These are phyloP conservation scores for Lenwebbia sp. DNA, from an alignment of 345 rosid genomes.

Conservation along the genomic window DNA sequence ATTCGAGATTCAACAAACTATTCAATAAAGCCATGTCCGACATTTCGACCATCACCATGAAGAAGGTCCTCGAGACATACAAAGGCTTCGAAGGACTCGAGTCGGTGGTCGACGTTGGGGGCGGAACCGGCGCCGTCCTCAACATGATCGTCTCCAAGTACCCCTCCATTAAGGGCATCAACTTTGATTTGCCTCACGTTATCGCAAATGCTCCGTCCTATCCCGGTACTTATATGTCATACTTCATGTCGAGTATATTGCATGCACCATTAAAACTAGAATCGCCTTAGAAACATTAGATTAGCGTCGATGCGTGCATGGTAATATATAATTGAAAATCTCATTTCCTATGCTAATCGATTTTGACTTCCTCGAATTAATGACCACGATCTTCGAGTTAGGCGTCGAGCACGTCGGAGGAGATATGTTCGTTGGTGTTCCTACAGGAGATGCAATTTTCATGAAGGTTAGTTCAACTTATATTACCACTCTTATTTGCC, in stretches of 20 bases:
- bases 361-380: background rate
- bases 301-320: background rate
- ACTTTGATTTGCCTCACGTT: slow-evolving; percentile 9
- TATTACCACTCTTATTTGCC: background rate
- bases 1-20: background rate
- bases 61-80: slow-evolving; percentile 1
- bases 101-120: slow-evolving; percentile 5
- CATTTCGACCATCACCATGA: background rate
- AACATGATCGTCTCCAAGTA: slow-evolving; percentile 8
- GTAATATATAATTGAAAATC: background rate
- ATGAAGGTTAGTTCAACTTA: slow-evolving; percentile 2
- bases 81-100: slow-evolving; percentile 6
- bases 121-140: slow-evolving; percentile 2
- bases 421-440: slow-evolving; percentile 6
- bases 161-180: slow-evolving; percentile 9
- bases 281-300: background rate
- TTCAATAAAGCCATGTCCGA: slow-evolving; percentile 2
- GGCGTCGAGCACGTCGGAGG: slow-evolving; percentile 6
- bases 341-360: background rate
- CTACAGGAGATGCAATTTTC: slow-evolving; percentile 8
- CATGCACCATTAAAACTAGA: background rate
- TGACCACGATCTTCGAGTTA: background rate
- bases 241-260: background rate
- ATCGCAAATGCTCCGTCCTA: background rate
- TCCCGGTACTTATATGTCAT: background rate